Percentiles rank a stretch among this genome's conserved stretches.
These are phyloP conservation scores for Solanum pimpinellifolium DNA, from an alignment of 257 asterid species.

Conservation along the genomic window DNA sequence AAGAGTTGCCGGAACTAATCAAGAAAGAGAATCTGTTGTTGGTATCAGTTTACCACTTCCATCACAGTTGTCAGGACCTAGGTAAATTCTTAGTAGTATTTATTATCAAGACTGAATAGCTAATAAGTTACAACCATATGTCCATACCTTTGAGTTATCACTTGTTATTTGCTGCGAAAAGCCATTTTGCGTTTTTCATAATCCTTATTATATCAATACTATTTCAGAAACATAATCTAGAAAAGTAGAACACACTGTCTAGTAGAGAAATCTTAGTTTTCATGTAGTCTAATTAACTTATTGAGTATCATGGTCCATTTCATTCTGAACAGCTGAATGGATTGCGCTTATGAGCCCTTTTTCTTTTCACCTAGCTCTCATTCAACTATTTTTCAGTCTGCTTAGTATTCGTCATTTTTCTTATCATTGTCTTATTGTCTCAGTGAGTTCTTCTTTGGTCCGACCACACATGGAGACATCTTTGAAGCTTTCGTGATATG, in stretches of 20 bases:
- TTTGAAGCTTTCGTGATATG: not conserved
- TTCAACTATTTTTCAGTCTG: not conserved
- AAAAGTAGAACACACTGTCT: not conserved
- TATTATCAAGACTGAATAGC: not conserved
- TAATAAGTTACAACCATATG: not conserved
- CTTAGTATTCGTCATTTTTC: not conserved
- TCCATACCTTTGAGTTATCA: not conserved
- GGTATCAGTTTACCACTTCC: not conserved
- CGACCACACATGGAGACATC: not conserved
- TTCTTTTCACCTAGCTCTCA: not conserved
- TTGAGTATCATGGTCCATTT: too few species aligned
- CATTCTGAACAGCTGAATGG: too few species aligned
- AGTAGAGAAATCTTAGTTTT: too few species aligned
- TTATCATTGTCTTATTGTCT: not conserved
- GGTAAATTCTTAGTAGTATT: not conserved
- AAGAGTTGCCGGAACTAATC: not conserved
- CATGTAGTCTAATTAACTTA: too few species aligned
- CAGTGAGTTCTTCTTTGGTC: not conserved
- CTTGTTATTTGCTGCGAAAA: not conserved
- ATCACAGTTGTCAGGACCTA: conserved; percentile 2
- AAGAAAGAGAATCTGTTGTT: not conserved
- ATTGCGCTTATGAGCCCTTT: too few species aligned
- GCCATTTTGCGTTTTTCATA: not conserved
- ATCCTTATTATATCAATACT: not conserved
- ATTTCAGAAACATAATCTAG: not conserved